These are phyloP conservation scores for Plasmodium blacklocki DNA, from an alignment of 169 alveolate genomes.

Conservation along the genomic window DNA sequence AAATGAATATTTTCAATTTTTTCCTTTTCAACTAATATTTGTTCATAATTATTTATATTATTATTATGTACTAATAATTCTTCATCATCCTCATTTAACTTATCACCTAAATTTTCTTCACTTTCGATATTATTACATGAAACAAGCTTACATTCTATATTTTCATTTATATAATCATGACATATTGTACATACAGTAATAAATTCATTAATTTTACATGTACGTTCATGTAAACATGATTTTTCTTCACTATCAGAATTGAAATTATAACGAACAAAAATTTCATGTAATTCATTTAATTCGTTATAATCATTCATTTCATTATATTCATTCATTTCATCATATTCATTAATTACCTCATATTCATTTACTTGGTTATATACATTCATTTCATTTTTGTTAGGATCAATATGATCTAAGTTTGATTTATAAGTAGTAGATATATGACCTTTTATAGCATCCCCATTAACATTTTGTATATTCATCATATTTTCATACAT, in stretches of 20 bases:
- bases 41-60: constrained; percentile 41
- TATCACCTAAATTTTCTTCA: constrained; percentile 2
- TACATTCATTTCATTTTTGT: constrained; percentile 23
- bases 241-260: constrained; percentile 73
- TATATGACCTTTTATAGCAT: constrained; percentile 2
- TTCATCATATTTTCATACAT: constrained; percentile 24
- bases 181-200: constrained; percentile 65
- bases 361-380: too few relatives aligned
- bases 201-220: constrained; percentile 63
- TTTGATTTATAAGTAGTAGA: constrained; percentile 34
- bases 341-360: too few relatives aligned
- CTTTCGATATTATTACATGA: constrained; percentile 30
- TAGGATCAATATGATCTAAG: constrained; percentile 28
- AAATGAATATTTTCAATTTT: constrained; percentile 8
- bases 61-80: constrained; percentile 8
- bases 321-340: too few relatives aligned
- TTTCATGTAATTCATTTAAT: constrained; percentile 9
- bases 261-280: constrained; percentile 36
- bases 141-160: constrained; percentile 51
- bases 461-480: constrained; percentile 26
- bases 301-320: too few relatives aligned
- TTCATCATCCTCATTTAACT: constrained; percentile 26
- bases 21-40: constrained; percentile 6
- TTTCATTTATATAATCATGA: constrained; percentile 45
- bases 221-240: constrained; percentile 45